These are phyloP conservation scores for Oldenlandia corymbosa DNA, from an alignment of 257 asterid species.

Conservation along the genomic window DNA sequence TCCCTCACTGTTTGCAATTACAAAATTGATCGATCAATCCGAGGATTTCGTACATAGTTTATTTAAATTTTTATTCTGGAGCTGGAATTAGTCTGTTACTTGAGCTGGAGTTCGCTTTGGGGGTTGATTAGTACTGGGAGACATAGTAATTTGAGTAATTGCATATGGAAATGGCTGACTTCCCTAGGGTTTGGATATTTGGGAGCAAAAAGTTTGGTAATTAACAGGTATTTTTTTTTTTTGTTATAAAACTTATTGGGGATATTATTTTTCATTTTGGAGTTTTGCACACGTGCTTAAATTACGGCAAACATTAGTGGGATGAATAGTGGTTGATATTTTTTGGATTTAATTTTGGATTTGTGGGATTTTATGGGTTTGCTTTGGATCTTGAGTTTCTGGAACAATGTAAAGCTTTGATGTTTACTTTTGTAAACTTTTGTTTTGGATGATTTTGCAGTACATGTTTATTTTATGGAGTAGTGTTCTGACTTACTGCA, in stretches of 20 bases:
- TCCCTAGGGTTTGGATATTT: constrained; percentile 39
- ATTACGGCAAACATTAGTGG: not conserved
- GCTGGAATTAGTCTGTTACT: constrained; percentile 17
- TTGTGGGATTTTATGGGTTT: not conserved
- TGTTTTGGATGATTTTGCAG: not conserved
- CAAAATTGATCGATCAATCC: constrained; percentile 26
- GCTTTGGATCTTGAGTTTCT: constrained; percentile 14
- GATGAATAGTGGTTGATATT: not conserved
- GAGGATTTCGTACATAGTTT: constrained; percentile 5
- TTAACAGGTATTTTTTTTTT: constrained; percentile 17
- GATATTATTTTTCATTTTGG: not conserved
- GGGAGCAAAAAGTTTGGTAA: constrained; percentile 17
- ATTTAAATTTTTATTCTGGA: not conserved
- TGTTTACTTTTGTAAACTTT: not conserved
- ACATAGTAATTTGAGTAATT: constrained; percentile 12
- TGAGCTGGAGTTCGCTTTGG: not conserved
- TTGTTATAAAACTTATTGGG: not conserved
- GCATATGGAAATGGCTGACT: constrained; percentile 28
- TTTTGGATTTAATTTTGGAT: not conserved
- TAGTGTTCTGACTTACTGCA: not conserved
- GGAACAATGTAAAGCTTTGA: constrained; percentile 6
- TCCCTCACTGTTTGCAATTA: too few relatives aligned
- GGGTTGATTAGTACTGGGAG: not conserved
- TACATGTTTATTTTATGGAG: not conserved
- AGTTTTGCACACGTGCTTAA: not conserved